Evolutionary conservation across 352 stramenopile genomes (phyloP), one percentile per base, ranked within the genome.

Genomic region (Phytophthora pluvialis): DNA sequence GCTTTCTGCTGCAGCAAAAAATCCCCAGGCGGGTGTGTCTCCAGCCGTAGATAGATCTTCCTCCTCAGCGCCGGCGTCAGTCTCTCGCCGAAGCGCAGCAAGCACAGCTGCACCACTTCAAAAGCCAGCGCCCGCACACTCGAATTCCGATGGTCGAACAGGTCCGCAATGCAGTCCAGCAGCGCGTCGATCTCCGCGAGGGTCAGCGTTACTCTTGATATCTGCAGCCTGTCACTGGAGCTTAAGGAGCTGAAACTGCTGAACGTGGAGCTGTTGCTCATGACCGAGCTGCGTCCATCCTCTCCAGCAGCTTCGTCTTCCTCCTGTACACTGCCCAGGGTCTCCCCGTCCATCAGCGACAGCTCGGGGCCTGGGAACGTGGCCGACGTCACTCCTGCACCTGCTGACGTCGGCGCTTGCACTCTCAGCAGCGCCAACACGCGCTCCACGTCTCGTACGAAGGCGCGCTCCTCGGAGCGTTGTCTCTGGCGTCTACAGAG

Each of bases 121-220:
- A 92, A 94, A 12, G 81, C 84, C 29, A 94, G 32, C n/a, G 73
- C 68, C 25, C 88, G 81, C 10, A 93, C 80, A 8, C 90, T 81
- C 2, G 68, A 53, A 45, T 94, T 91, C 5, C 86, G 77, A 51
- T 94, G 86, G 16, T 76, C 69, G 54, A 94, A 90, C 35, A 96
- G 59, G 18, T 89, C 73, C 1, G 74, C 73, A 60, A 94, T 89
- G 51, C 82, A 89, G 46, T 90, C 70, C 15, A 93, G 57, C 15
- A 92, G 64, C n/a, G 83, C 64, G 45, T 84, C 73, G n/a, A 90
- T 75, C 51, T 89, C 80, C 21, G 64, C 48, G 8, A 77, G 52
- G 13, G 70, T 77, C 49, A 70, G 51, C 32, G 54, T 54, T 39
- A 65, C 60, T 39, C 50, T 51, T 1, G 39, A 45, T 42, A 43